Evolutionary conservation across 1,284 basidiomycete species (phyloP).

Genomic region (Xerocomus minutiporus): DNA sequence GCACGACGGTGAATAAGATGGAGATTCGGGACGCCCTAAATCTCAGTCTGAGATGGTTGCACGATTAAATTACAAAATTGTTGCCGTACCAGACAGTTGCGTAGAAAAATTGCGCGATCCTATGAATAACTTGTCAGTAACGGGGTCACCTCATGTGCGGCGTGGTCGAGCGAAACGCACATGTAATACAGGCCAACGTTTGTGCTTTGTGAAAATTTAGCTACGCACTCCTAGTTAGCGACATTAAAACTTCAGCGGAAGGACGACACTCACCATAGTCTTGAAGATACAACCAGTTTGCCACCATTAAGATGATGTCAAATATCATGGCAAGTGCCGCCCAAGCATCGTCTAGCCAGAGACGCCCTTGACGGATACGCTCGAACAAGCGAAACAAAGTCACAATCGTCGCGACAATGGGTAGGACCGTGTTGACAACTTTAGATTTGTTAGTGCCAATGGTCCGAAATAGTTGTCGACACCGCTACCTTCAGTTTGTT

Average conservation of each 20-base stretch:
- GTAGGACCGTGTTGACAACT: conserved; percentile 1
- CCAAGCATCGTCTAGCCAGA: conserved; percentile 7
- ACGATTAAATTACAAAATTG: background rate
- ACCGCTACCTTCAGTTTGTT: conserved; percentile 3
- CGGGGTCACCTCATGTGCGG: background rate
- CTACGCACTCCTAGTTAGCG: background rate
- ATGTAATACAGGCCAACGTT: conserved; percentile 6
- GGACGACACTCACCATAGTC: background rate
- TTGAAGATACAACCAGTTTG: conserved; percentile 4
- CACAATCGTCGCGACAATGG: conserved; percentile 1
- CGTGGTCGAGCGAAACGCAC: background rate
- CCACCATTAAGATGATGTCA: background rate
- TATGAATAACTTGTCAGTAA: background rate
- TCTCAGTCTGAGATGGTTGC: background rate
- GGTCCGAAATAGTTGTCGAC: no score
- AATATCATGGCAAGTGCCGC: conserved; percentile 1
- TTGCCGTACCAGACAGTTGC: conserved; percentile 1
- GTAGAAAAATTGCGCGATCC: conserved; percentile 4
- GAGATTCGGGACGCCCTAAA: conserved; percentile 1
- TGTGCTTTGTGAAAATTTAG: background rate
- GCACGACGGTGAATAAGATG: conserved; percentile 6
- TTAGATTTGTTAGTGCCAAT: background rate
- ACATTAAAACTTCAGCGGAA: background rate
- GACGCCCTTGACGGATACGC: conserved; percentile 2
- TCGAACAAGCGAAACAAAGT: conserved; percentile 6